Evolutionary conservation across 257 asterid species (phyloP), one percentile per base, ranked within the genome.

Genomic region (Apocynum venetum): DNA sequence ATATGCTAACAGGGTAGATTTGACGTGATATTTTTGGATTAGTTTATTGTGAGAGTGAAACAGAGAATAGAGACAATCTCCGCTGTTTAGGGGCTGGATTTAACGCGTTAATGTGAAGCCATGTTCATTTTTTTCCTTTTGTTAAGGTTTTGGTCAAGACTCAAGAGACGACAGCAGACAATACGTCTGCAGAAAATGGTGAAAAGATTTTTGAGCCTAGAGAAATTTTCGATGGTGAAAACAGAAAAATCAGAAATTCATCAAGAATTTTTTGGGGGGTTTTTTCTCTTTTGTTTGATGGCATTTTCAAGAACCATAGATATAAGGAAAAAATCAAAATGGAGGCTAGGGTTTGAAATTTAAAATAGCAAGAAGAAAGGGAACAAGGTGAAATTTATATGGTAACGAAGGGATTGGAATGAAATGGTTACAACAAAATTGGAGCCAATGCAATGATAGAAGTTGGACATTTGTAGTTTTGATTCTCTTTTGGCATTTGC

Each of bases 1-100:
- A 66, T 25, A 25, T 25, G 31, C 31, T 25, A 66, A 55, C 70
- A 41, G 73, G 67, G 68, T 64, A 76, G 82, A 43, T 64, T 51
- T 61, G 44, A 76, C 52, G 74, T 51, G 61, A 51, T 76, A 63
- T 77, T 64, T 55, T 66, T 61, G 46, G 77, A 25, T 78, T 83
- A 72, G 20, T 52, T 57, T 56, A 82, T 73, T 73, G 74, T 76
- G 72, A 73, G 60, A 77, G 38, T 65, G 63, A 78, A 19, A 64
- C 41, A 76, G 59, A n/a, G 71, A 51, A 72, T 59, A 59, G 73
- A 73, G 73, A 70, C 67, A 85, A 79, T 75, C 75, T 75, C 66
- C 83, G 86, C 87, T 84, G 91, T 77, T 73, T 17, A 43, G 76
- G 86, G 80, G 88, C 88, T 86, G 91, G 89, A 84, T 77, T 85